These are phyloP conservation scores for Elsinoe fawcettii DNA, from an alignment of 2,329 filamentous ascomycete species.

Conservation along the genomic window DNA sequence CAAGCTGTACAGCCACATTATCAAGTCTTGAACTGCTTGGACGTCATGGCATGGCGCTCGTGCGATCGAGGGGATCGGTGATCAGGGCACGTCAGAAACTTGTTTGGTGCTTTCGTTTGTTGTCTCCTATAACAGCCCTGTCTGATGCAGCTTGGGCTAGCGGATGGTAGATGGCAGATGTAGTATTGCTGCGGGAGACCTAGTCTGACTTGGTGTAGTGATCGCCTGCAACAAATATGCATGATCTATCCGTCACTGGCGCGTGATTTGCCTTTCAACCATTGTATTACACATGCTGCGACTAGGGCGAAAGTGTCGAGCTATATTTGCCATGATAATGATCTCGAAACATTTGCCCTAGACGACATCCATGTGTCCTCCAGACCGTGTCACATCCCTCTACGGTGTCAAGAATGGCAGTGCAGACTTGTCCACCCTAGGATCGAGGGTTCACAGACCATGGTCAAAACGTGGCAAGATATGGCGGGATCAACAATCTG, in stretches of 20 bases:
- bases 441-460: background rate
- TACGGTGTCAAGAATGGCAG: constrained; percentile 4
- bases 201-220: background rate
- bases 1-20: constrained; percentile 10
- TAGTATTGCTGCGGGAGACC: background rate
- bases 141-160: background rate
- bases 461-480: background rate
- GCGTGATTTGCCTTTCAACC: background rate
- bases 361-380: background rate
- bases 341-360: background rate
- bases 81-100: background rate
- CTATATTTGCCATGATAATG: background rate
- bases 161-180: background rate
- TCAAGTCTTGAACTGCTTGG: background rate
- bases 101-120: background rate
- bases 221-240: background rate
- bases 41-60: background rate
- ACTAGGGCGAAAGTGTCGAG: background rate
- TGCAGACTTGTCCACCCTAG: background rate
- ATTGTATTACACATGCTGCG: background rate
- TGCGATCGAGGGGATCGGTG: background rate
- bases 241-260: background rate
- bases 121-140: background rate
- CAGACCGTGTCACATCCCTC: background rate
- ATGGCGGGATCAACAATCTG: background rate